Evolutionary conservation across 805 yeast species (phyloP), one percentile per base, ranked within the genome.

Genomic region (Danielia reshetovae): DNA sequence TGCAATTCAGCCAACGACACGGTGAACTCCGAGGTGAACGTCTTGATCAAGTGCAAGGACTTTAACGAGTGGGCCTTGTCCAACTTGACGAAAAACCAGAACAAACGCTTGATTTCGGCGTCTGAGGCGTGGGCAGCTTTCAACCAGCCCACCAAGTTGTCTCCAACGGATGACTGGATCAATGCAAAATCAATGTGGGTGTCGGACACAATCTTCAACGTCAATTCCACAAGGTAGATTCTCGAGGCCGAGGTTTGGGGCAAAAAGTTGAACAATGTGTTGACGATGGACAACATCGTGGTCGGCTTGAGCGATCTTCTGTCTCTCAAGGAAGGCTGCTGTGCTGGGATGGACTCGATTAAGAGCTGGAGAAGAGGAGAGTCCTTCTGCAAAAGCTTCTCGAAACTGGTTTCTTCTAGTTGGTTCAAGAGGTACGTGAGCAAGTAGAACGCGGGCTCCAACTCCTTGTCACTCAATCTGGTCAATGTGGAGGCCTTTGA

Each of bases 381-480:
- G 33, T 58, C 62, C 28, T 42, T 32, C 29, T 36, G 34, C 36
- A 62, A 53, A 13, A 55, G 58, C 11, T 42, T 38, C 28, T 51
- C 57, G 24, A 51, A 26, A 15, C 45, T 22, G 23, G 48, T 41
- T n/a, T 48, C 54, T 35, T 59, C 49, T 25, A 65, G 55, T 39
- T 61, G 55, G 17, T 46, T 45, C 35, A 62, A 51, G 27, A 68
- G 55, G 45, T 64, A 60, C 21, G 59, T 49, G 38, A 63, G 50
- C 47, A 68, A 57, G 46, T 67, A 63, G 54, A 65, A 62, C n/a
- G 70, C 54, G 16, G 72, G 65, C 51, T 68, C 73, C 35, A 68
- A 68, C 36, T 66, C 72, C 40, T 58, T 65, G 52, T 68, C 72
- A 31, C 59, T 51, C 46, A 68, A 60, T 36, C 57, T 53, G 21